Evolutionary conservation across 2,329 filamentous ascomycete genomes (phyloP), one percentile per base, ranked within the genome.

Genomic region (Eutypella sp.): DNA sequence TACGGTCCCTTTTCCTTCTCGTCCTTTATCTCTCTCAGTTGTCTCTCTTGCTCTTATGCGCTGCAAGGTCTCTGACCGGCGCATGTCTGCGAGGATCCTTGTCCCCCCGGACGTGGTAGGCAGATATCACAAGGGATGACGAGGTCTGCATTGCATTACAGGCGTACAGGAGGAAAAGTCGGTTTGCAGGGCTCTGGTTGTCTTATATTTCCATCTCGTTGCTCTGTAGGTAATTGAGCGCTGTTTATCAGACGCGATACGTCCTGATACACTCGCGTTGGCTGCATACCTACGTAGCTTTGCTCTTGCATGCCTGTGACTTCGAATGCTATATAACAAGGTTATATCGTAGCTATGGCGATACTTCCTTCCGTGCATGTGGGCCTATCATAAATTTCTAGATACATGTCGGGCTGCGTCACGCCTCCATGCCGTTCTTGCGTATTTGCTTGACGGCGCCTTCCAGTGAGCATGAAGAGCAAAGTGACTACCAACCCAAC

Each of bases 71-170:
- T 73, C 71, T 59, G 71, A 74, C 69, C 69, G 70, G 60, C 62
- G 61, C 61, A 63, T 61, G 59, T 68, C 68, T 68, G 66, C 60
- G 63, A 68, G 61, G 64, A 70, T 64, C 66, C 63, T n/a, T 56
- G 55, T 59, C 54, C 44, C 39, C 39, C 52, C 33, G 53, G 60
- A 56, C 57, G 51, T 62, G 62, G 58, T 62, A 64, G 67, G 66
- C 65, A 67, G 65, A 65, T 56, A 50, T 63, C 59, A 56, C 49
- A 68, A 61, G 70, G 71, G 67, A 75, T 75, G 73, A 75, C 64
- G 70, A 71, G 70, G 68, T 68, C 67, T 71, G 61, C 65, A 70
- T 72, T 75, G 73, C 72, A 74, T 75, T 58, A 63, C 61, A 61
- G 71, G 74, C 73, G 73, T 72, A 68, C 51, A n/a, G n/a, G n/a